Base-by-base conservation (phyloP, 306 rosid genomes). In the Crataegus laevigata region DNA sequence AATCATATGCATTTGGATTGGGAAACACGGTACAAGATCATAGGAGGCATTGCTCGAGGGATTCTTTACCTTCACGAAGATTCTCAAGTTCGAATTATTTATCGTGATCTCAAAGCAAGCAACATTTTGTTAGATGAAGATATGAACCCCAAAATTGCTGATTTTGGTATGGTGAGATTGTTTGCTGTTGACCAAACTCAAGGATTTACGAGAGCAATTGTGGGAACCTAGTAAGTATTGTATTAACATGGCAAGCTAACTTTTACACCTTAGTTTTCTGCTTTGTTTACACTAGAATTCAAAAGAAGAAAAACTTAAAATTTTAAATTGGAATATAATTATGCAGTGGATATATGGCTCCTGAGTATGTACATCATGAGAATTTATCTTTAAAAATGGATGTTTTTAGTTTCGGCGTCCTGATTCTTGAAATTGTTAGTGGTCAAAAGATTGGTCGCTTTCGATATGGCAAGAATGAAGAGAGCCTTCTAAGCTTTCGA, bases 321-420 rank as follows among this genome's bases (percentile, higher is more conserved):
- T 55, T 21, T 12, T 68, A 13, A 54, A 54, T 25, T 77, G 30
- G 26, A 14, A 12, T 13, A 10, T 3, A 68, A 68, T 68, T 4
- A 25, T 14, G 29, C 50, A 77, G 79, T 54, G 82, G 79, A 47
- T 82, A 73, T 10, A 82, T 82, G 82, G 51, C 85, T 36, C 82
- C 76, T 0, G 82, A 77, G 1, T 82, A 82, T 32, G 69, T 3
- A 8, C 0, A 11, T 0, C 59, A 2, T 6, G 82, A 79, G 0
- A 32, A 8, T 0, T 68, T 77, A 26, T 77, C 85, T 11, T 34
- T 73, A n/a, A 82, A 77, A 6, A 59, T 73, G 1, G 79, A 82
- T 55, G 82, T 82, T 0, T 82, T 36, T 15, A 75, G 75, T 29
- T 77, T 82, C 1, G 82, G 85, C 0, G 79, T 68, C 2, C 4